Evolutionary conservation across 2,329 filamentous ascomycete species (phyloP), one percentile per base, ranked within the genome.

Genomic region (Xylaria polymorpha): DNA sequence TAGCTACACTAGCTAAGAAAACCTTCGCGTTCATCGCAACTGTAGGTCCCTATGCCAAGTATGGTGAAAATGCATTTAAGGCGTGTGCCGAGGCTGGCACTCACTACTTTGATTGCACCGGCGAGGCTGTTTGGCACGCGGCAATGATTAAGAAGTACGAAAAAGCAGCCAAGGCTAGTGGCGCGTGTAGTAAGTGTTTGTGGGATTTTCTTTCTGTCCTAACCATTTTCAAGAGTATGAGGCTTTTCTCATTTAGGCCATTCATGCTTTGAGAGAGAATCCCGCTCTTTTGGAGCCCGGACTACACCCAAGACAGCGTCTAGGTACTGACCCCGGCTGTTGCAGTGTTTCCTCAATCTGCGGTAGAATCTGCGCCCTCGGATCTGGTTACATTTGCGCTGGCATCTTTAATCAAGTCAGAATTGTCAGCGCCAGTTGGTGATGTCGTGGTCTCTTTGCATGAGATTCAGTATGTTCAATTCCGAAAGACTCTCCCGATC

Each of bases 101-200:
- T 1, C 88, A 91, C 77, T 91, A 91, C 73, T 76, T 91, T 44
- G 89, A 91, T 76, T 85, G 86, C 55, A 91, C 88, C 0, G 89
- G 89, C 61, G 89, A 91, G 77, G 80, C 84, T 12, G 84, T 86
- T 1, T 91, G 85, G 81, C 85, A 88, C 20, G 76, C 80, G n/a
- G 79, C 80, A 32, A 91, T 91, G 88, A 87, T 89, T 70, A 81
- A 82, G 63, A 88, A 87, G 74, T 89, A 91, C 74, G 85, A 88
- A 64, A 74, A 77, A 1, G 76, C 77, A 4, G 89, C 89, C 22
- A 84, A 86, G 75, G 75, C 79, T 39, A 86, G 80, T 22, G 88
- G 88, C 15, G 86, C 87, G 37, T 83, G 88, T 73, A 69, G 67
- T 65, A 62, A 67, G 68, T 70, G 44, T 10, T 14, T 60, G 9